Conservation (phyloP, 2,329 filamentous ascomycete genomes). For the Diaporthe longicolla region DNA sequence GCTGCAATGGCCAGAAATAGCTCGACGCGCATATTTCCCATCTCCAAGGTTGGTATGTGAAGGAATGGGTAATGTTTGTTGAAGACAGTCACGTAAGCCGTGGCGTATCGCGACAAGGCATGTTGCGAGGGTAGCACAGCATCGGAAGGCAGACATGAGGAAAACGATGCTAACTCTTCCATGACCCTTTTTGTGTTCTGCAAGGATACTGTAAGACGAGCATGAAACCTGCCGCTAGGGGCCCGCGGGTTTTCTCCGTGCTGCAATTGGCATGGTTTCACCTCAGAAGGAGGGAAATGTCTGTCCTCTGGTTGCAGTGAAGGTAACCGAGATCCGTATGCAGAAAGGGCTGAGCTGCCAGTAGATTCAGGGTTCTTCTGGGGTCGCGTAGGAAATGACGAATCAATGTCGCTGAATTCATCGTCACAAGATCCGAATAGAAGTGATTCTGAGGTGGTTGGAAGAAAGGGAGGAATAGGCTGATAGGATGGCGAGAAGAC, state of each 20-base stretch:
- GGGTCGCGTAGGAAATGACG: background rate
- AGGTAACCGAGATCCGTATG: background rate
- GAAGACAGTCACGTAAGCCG: background rate
- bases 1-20: background rate
- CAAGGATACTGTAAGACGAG: background rate
- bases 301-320: constrained; percentile 2
- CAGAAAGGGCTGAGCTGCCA: constrained; percentile 8
- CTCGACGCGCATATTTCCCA: background rate
- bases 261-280: background rate
- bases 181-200: background rate
- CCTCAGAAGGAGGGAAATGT: background rate
- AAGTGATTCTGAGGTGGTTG: background rate
- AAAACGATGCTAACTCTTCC: background rate
- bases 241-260: background rate
- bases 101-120: constrained; percentile 4
- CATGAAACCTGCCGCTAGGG: background rate
- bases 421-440: background rate
- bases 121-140: background rate
- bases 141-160: background rate
- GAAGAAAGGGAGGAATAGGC: constrained; percentile 5
- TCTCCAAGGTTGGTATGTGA: background rate
- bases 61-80: constrained; percentile 17
- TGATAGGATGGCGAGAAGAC: constrained; percentile 8
- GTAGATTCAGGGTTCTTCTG: background rate
- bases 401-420: background rate